phyloP scores from a whole-genome alignment of 2,329 filamentous ascomycete species.

The Chaetomiaceae sp. region DNA sequence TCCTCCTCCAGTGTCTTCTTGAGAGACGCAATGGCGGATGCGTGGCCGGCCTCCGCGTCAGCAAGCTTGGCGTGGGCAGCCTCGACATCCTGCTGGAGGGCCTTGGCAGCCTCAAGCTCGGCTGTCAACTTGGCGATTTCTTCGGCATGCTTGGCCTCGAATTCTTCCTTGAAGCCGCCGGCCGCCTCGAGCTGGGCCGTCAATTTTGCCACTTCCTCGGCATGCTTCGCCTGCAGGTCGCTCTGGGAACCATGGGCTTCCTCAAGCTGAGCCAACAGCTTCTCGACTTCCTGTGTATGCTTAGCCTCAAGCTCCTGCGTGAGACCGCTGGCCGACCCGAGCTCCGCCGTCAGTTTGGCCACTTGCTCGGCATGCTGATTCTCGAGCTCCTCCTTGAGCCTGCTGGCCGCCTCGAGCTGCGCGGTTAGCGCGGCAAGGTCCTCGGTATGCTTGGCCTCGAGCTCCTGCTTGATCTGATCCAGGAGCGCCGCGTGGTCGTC shows the following conservation, averaged over 20 bases:
- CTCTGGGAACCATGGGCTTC: constrained; percentile 30
- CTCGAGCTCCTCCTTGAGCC: constrained; percentile 18
- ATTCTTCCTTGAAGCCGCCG: constrained; percentile 30
- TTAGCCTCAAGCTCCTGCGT: constrained; percentile 28
- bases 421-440: constrained; percentile 29
- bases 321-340: constrained; percentile 23
- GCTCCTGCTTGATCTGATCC: constrained; percentile 27
- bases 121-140: constrained; percentile 29
- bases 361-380: constrained; percentile 34
- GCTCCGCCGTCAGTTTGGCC: constrained; percentile 29
- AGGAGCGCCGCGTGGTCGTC: constrained; percentile 26
- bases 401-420: constrained; percentile 34
- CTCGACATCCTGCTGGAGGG: constrained; percentile 18
- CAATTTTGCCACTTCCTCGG: constrained; percentile 29
- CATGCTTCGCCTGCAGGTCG: constrained; percentile 31
- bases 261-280: constrained; percentile 31
- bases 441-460: constrained; percentile 31
- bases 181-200: constrained; percentile 31
- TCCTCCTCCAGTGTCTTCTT: constrained; percentile 40
- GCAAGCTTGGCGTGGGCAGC: constrained; percentile 32
- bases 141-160: constrained; percentile 31
- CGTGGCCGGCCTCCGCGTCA: constrained; percentile 34
- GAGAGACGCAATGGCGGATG: constrained; percentile 34
- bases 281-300: constrained; percentile 32
- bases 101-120: constrained; percentile 34